These are phyloP conservation scores for Camellia japonica DNA, from an alignment of 148 eudicot species.

Conservation along the genomic window DNA sequence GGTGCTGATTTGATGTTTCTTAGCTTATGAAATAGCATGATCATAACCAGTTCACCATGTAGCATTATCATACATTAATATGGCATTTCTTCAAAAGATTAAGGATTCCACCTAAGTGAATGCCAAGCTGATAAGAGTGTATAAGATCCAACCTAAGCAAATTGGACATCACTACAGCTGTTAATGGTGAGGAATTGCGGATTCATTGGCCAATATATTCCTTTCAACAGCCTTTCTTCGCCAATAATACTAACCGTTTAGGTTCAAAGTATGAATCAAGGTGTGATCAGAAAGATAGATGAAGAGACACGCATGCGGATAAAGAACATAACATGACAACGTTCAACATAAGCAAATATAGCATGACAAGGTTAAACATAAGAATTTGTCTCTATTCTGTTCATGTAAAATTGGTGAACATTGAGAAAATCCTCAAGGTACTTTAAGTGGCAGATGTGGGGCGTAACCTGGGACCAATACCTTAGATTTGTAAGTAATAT, in stretches of 20 bases:
- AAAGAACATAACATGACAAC: neutral
- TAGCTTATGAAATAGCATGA: neutral
- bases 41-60: neutral
- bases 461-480: too few species aligned
- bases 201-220: neutral
- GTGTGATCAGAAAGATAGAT: neutral
- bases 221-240: neutral
- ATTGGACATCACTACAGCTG: neutral
- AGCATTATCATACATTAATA: neutral
- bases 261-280: neutral
- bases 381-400: neutral
- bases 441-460: neutral
- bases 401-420: neutral
- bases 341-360: neutral
- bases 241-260: neutral
- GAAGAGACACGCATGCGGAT: neutral
- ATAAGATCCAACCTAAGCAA: neutral
- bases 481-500: neutral
- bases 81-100: neutral
- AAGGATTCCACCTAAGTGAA: neutral
- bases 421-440: neutral
- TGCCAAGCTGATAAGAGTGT: neutral
- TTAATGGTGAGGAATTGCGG: neutral
- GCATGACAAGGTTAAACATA: neutral
- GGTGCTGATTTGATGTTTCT: too few species aligned